These are phyloP conservation scores for Fusarium mexicanum DNA, from an alignment of 2,329 filamentous ascomycete species.

Conservation along the genomic window DNA sequence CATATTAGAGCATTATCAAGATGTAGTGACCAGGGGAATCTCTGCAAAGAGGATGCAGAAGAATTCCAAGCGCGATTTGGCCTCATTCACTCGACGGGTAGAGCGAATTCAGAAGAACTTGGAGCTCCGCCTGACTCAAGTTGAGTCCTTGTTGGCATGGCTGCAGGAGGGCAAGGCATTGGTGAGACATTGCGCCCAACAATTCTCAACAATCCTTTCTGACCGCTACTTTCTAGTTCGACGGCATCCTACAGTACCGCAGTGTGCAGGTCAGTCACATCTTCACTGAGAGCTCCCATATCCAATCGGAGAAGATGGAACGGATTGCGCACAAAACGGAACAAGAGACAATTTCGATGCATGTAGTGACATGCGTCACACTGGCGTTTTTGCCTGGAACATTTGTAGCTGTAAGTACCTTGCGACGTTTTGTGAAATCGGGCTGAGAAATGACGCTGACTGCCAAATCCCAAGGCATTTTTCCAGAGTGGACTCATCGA, in stretches of 20 bases:
- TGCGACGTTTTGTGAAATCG: neutral
- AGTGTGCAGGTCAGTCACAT: neutral
- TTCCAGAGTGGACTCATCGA: neutral
- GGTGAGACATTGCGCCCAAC: no score
- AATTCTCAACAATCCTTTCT: no score
- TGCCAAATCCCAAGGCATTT: neutral
- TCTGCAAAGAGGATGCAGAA: no score
- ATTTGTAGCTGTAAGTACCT: neutral
- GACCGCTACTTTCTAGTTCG: neutral
- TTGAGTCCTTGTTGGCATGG: no score
- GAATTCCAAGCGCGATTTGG: no score
- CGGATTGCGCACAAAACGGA: slow-evolving; percentile 60
- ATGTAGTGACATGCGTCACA: neutral
- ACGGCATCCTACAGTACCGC: neutral
- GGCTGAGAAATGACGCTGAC: no score
- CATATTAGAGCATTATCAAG: no score
- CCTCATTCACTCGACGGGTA: no score
- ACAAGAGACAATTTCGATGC: neutral
- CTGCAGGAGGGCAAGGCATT: no score
- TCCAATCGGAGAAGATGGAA: neutral
- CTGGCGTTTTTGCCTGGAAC: neutral
- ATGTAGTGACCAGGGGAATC: no score
- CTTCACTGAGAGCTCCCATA: neutral
- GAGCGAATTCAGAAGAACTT: no score
- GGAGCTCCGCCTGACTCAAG: no score